Conservation (phyloP, 2,329 filamentous ascomycete genomes). For the Ophiocordyceps australis region DNA sequence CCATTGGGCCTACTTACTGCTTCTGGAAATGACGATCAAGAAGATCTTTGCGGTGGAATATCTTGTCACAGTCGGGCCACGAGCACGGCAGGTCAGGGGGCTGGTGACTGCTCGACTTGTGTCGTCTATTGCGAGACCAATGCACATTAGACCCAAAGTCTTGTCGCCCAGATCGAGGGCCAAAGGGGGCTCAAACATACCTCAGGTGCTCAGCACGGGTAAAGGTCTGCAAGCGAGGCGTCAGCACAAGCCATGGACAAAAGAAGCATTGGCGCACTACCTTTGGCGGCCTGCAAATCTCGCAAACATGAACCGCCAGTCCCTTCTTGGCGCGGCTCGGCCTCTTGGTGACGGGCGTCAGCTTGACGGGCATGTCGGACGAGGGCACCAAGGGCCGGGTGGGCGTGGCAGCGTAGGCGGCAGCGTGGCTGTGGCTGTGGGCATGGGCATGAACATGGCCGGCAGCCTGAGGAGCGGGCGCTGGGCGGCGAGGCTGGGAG, state of each 20-base stretch:
- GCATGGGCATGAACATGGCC: conserved; percentile 7
- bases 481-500: too few relatives aligned
- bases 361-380: conserved; percentile 23
- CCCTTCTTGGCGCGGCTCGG: conserved; percentile 41
- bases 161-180: too few relatives aligned
- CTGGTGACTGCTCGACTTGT: conserved; percentile 41
- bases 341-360: conserved; percentile 37
- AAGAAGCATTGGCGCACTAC: conserved; percentile 19
- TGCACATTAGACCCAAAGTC: too few relatives aligned
- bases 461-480: conserved; percentile 7
- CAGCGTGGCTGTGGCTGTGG: conserved; percentile 5
- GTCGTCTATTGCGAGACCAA: too few relatives aligned
- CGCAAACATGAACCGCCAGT: conserved; percentile 36
- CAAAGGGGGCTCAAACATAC: too few relatives aligned
- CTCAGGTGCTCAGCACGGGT: conserved; percentile 44
- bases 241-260: too few relatives aligned
- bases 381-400: conserved; percentile 22
- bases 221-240: conserved; percentile 27
- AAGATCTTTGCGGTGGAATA: conserved; percentile 40
- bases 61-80: conserved; percentile 33
- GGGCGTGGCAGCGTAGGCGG: conserved; percentile 9
- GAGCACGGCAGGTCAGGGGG: conserved; percentile 32
- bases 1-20: too few relatives aligned
- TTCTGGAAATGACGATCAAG: conserved; percentile 33
- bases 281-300: conserved; percentile 31